Percentiles rank a stretch among this genome's conserved stretches.
Evolutionary conservation across 345 rosid species (phyloP).

Genomic region (Hypericum perforatum): DNA sequence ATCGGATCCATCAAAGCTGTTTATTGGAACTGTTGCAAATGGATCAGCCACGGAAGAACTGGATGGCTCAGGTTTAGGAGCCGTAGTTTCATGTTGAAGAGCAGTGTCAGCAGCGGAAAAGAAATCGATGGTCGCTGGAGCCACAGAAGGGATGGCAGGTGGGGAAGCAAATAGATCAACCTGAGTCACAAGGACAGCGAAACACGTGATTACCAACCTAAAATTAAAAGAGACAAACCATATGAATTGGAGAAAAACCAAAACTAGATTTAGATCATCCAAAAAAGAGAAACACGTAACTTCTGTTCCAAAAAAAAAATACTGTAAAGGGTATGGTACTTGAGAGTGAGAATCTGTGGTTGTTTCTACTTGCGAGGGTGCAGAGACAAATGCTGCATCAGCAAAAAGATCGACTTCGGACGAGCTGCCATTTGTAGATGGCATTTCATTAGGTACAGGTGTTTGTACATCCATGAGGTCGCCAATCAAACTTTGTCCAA

Average conservation of each 20-base stretch:
- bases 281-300: neutral
- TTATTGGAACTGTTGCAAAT: conserved; percentile 72
- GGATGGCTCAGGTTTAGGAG: conserved; percentile 26
- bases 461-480: conserved; percentile 65
- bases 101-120: conserved; percentile 47
- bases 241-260: neutral
- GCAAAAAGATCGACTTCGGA: conserved; percentile 81
- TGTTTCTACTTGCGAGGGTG: conserved; percentile 41
- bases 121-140: conserved; percentile 48
- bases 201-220: neutral
- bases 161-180: conserved; percentile 48
- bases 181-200: conserved; percentile 21
- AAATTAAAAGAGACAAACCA: neutral
- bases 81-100: conserved; percentile 41
- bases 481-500: conserved; percentile 66
- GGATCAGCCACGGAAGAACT: conserved; percentile 51
- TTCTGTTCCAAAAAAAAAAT: neutral
- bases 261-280: neutral
- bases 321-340: conserved; percentile 28
- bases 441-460: conserved; percentile 41
- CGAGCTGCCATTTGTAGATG: conserved; percentile 33
- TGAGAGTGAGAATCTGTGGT: conserved; percentile 39
- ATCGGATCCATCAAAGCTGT: conserved; percentile 77
- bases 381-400: conserved; percentile 90
- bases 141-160: conserved; percentile 36